Percentiles rank a stretch among this genome's conserved stretches.
These are phyloP conservation scores for Lactarius evosmus DNA, from an alignment of 768 basidiomycete genomes.

Conservation along the genomic window DNA sequence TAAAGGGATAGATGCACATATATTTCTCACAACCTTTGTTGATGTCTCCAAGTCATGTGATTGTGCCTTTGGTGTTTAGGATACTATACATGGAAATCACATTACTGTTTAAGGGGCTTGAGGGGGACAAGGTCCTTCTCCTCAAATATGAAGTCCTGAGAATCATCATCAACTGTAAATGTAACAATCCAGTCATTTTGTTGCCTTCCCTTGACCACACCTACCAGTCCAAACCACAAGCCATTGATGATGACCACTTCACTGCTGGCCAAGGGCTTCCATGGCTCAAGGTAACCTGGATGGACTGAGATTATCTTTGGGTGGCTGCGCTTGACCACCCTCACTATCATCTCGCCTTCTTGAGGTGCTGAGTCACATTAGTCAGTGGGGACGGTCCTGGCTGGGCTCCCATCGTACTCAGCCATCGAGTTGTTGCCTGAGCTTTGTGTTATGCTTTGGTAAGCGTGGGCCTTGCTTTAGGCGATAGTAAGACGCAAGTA, in stretches of 20 bases:
- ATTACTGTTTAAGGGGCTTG: neutral
- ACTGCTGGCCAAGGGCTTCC: neutral
- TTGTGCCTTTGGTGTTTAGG: too few species aligned
- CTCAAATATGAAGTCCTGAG: neutral
- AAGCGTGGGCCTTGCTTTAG: too few species aligned
- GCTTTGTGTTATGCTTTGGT: too few species aligned
- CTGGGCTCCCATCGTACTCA: neutral
- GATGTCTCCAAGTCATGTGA: too few species aligned
- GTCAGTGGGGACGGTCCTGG: neutral
- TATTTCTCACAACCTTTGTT: too few species aligned
- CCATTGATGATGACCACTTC: neutral
- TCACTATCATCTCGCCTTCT: neutral
- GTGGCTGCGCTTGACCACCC: neutral
- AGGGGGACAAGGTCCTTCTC: neutral
- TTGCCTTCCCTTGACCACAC: neutral
- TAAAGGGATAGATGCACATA: too few species aligned
- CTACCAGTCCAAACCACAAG: rapidly evolving
- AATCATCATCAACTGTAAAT: neutral
- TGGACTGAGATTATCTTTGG: neutral
- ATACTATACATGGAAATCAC: neutral
- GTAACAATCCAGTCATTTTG: neutral
- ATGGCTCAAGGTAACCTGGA: neutral
- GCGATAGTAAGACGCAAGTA: too few species aligned
- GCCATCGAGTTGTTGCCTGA: too few species aligned
- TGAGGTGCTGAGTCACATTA: neutral